These are phyloP conservation scores for Centrapalus pauciflorus DNA, from an alignment of 129 eudicot species.

Conservation along the genomic window DNA sequence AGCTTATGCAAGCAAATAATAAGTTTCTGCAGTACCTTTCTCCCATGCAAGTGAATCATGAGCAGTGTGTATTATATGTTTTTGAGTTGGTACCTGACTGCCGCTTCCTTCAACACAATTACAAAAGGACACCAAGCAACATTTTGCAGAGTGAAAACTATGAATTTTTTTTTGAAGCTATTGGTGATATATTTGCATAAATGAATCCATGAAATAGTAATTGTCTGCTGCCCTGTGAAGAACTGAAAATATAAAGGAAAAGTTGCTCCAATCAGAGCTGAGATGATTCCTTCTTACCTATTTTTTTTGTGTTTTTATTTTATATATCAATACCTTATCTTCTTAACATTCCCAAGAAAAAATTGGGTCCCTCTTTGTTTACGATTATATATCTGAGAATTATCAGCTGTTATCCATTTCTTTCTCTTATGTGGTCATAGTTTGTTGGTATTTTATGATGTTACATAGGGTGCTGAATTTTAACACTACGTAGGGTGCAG, in stretches of 20 bases:
- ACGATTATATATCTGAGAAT: neutral
- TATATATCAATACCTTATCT: neutral
- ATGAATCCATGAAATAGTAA: too few relatives aligned
- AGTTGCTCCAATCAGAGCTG: too few relatives aligned
- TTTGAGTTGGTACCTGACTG: neutral
- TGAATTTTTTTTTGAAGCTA: too few relatives aligned
- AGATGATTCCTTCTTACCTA: too few relatives aligned
- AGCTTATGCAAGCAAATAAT: neutral
- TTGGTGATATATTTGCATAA: too few relatives aligned
- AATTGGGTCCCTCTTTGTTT: conserved; percentile 1
- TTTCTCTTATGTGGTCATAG: neutral
- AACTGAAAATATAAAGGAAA: too few relatives aligned
- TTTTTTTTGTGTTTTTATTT: neutral
- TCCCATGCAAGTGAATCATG: neutral
- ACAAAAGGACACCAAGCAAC: too few relatives aligned
- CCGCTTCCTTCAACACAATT: too few relatives aligned
- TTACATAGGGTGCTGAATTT: conserved; percentile 11
- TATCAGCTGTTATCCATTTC: neutral
- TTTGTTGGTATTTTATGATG: too few relatives aligned
- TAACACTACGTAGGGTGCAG: conserved; percentile 69
- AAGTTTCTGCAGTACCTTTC: neutral
- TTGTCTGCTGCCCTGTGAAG: too few relatives aligned
- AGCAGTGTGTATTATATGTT: neutral
- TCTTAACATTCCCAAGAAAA: neutral
- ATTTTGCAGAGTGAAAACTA: too few relatives aligned